Conservation (phyloP, 2,329 filamentous ascomycete species). For the Calonectria montana region DNA sequence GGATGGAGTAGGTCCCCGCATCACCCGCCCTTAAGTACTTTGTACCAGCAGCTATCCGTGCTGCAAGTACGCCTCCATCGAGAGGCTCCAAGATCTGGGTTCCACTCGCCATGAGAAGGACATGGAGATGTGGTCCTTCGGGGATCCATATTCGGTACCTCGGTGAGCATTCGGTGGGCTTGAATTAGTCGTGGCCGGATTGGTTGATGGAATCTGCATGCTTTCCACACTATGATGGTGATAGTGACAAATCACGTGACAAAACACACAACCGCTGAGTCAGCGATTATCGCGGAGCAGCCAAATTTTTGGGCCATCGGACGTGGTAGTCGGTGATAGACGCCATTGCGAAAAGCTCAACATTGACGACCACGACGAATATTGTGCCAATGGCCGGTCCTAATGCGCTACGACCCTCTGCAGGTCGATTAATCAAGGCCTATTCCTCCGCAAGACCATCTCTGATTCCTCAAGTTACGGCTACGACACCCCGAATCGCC, state of each 20-base stretch:
- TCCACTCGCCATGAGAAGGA: slow-evolving; percentile 29
- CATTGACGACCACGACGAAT: slow-evolving; percentile 31
- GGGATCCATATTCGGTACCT: slow-evolving; percentile 20
- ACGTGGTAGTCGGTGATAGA: slow-evolving; percentile 32
- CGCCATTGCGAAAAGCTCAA: slow-evolving; percentile 20
- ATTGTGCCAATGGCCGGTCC: slow-evolving; percentile 44
- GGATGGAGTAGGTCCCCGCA: slow-evolving; percentile 43
- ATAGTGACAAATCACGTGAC: slow-evolving; percentile 11
- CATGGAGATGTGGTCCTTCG: slow-evolving; percentile 26
- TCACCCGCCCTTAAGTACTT: slow-evolving; percentile 38
- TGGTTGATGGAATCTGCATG: not conserved
- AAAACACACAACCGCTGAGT: slow-evolving; percentile 3
- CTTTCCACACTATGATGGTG: not conserved
- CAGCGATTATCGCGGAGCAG: not conserved
- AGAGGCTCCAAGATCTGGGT: slow-evolving; percentile 33
- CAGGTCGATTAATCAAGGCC: slow-evolving; percentile 37
- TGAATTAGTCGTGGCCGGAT: not conserved
- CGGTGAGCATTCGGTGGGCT: slow-evolving; percentile 26
- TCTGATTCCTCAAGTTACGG: slow-evolving; percentile 21
- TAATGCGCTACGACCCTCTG: slow-evolving; percentile 43
- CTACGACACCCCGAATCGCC: slow-evolving; percentile 33
- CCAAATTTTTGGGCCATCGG: slow-evolving; percentile 37
- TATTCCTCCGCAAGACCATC: slow-evolving; percentile 26
- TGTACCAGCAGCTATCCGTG: slow-evolving; percentile 43
- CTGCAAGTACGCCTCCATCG: slow-evolving; percentile 43